These are phyloP conservation scores for Macadamia integrifolia DNA, from an alignment of 164 flowering plant species.

Conservation along the genomic window DNA sequence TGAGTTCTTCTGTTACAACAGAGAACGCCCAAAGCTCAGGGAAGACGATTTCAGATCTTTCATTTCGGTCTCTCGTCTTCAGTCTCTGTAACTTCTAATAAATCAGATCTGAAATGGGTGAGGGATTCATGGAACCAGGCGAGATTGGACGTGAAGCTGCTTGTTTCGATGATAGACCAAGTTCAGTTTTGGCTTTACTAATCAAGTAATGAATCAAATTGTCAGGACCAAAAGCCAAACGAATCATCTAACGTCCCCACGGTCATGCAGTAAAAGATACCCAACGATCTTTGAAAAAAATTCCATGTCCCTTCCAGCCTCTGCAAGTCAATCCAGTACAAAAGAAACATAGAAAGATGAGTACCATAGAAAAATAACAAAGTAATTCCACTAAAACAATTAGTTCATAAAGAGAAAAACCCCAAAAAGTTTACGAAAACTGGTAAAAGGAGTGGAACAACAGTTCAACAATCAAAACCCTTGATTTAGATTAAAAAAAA, in stretches of 20 bases:
- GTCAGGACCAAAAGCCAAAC: slow-evolving; percentile 67
- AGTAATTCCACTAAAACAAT: neutral
- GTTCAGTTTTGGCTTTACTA: slow-evolving; percentile 35
- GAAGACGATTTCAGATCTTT: no score
- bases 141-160: slow-evolving; percentile 26
- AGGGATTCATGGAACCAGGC: slow-evolving; percentile 18
- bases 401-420: neutral
- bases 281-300: slow-evolving; percentile 55
- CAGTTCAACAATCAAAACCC: neutral
- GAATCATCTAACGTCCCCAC: slow-evolving; percentile 54
- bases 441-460: neutral
- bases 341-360: slow-evolving; percentile 1
- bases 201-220: slow-evolving; percentile 33
- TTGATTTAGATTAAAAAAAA: neutral
- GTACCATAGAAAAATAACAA: neutral
- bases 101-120: slow-evolving; percentile 27
- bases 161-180: slow-evolving; percentile 11
- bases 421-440: neutral
- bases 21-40: no score
- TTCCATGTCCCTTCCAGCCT: slow-evolving; percentile 45
- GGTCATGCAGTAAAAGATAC: slow-evolving; percentile 47
- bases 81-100: no score
- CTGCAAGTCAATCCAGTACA: slow-evolving; percentile 12
- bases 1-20: no score
- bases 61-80: no score